Base-by-base conservation (phyloP, 768 basidiomycete species). In the Lactarius vividus region DNA sequence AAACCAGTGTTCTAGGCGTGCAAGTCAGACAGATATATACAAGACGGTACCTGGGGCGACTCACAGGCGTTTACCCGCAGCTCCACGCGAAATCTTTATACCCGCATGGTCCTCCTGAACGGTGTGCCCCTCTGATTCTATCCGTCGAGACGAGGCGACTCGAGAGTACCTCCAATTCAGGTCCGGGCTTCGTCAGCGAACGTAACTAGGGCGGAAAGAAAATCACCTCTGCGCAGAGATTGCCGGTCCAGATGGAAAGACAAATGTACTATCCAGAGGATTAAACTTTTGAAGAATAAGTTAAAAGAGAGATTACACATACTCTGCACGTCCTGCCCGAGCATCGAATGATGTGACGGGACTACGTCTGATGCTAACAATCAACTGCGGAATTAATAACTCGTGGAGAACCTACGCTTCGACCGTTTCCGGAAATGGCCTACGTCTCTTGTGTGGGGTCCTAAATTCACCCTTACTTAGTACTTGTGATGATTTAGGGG, bases 361-460 rank as follows among this genome's bases (percentile, higher is more conserved):
- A 39, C 60, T 31, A 33, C 29, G 60, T 61, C 58, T 61, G 23
- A 31, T 53, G 8, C 18, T 31, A 26, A 29, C 29, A 20, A 49
- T 66, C 60, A 53, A 15, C 16, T 49, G 16, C 8, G 11, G 20
- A 23, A 18, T n/a, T 23, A 16, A 57, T 53, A 29, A 57, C 23
- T 16, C 23, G 26, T 44, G 23, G 46, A 28, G 26, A 44, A n/a
- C 65, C 52, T 42, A 66, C 65, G 37, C 57, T 16, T 52, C 15
- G 11, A 8, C 16, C 31, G 23, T 33, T 42, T 49, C 55, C 6
- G 40, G 28, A 58, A 39, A 61, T 35, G 57, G n/a, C n/a, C 61
- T 35, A 37, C 52, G 61, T 31, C 65, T 59, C 40, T 66, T 66
- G 26, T 52, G 65, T 55, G 65, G 65, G 13, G 57, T 66, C 33